Base-by-base conservation (phyloP, 352 stramenopile species). In the Phytophthora meadii region DNA sequence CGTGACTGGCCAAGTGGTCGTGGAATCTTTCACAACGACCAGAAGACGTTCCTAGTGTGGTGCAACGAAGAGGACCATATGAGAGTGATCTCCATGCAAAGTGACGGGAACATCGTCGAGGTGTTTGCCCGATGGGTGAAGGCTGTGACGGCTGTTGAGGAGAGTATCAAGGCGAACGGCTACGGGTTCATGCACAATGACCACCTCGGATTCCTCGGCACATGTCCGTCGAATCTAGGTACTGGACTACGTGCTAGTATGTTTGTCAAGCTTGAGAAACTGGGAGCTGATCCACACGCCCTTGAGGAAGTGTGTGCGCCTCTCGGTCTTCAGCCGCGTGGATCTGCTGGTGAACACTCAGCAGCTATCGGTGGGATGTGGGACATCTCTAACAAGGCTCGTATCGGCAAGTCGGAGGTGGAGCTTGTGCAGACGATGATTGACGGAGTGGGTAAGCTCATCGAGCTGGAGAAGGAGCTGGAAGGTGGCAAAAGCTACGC, bases 341-440 rank as follows among this genome's bases (percentile, higher is more conserved):
- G 89, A 25, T 91, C 84, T 17, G 81, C 82, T 25, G 90, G 90
- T 34, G 88, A 97, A 61, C 90, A 96, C 70, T 94, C 81, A 34
- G 87, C 86, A 14, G 79, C 86, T 17, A 65, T 83, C 3, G 90
- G 87, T 19, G 90, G 93, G 37, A 92, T 98, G 53, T 98, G 93
- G 74, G 95, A 98, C 55, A 87, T 98, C 60, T 98, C 92, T 6
- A 98, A 98, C 84, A 94, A 97, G 57, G 91, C 97, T 46, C 79
- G 93, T 45, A 90, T 98, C 55, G 95, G 95, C 9, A 97, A 97
- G 58, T 97, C 88, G 39, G 95, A 98, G 68, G 92, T 98, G 4
- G 86, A 98, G 68, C 81, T 98, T 22, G 95, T 98, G 55, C 95
- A 98, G 81, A 91, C 94, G 24, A 98, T 98, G 93, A 98, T 98